Evolutionary conservation across 106 monocot genomes (phyloP), one percentile per base, ranked within the genome.

Genomic region (Iris macrosiphon): DNA sequence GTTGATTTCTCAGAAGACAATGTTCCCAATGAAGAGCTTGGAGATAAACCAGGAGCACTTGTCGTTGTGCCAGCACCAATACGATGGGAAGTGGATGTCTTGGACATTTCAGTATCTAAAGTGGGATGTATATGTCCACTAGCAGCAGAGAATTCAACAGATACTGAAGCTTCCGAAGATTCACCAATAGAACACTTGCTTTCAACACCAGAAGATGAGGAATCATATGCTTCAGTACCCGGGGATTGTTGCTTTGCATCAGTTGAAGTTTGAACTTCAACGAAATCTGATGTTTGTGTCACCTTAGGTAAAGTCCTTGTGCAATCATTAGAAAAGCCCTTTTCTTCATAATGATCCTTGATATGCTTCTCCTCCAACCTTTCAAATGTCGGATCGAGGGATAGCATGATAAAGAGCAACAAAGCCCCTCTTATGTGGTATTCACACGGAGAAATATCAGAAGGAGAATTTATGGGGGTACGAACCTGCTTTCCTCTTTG

Each of bases 1-100:
- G 75, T 79, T 56, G 89, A 95, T 61, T 79, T 95, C 59, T 89
- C 89, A 30, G 94, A 82, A 68, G 85, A 61, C 23, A 77, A 54
- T 58, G 88, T 87, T 56, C 87, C 83, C 23, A 80, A 33, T 13
- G 92, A 84, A 49, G 93, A 88, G 62, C 75, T 84, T 30, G 81
- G 84, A 24, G 93, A 84, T 61, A 88, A 52, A 51, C 60, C 75
- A 66, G 67, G 80, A 53, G 66, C 68, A 68, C 46, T 67, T 48
- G 70, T 77, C 61, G 51, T 65, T 61, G 75, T 75, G 54, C 29
- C 63, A 55, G 65, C 52, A 78, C 44, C 44, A 35, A 63, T 29
- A 57, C 46, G 44, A 22, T 82, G 81, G 20, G 73, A 82, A 39
- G 48, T 53, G 21, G 72, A 70, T 51, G 81, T 71, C 53, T 76